Evolutionary conservation across 2,329 filamentous ascomycete species (phyloP).

Genomic region (Seiridium unicorne): DNA sequence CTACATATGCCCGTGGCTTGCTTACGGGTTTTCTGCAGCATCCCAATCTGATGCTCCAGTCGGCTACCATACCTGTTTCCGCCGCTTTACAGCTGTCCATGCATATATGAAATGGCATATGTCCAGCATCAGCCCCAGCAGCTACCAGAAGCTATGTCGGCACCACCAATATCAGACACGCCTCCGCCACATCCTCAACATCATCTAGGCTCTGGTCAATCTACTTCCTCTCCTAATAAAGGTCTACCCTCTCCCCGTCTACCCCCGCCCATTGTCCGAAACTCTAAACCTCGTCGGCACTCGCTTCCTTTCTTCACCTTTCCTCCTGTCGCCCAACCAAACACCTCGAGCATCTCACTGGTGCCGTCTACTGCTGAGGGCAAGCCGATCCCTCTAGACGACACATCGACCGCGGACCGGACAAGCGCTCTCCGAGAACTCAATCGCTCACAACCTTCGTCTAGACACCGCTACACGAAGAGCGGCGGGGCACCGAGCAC

Average conservation of each 20-base stretch:
- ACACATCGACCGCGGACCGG: constrained; percentile 53
- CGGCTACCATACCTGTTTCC: constrained; percentile 6
- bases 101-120: constrained; percentile 16
- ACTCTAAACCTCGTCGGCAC: constrained; percentile 28
- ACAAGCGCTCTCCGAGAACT: constrained; percentile 61
- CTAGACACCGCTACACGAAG: constrained; percentile 54
- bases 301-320: constrained; percentile 45
- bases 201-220: constrained; percentile 10
- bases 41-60: neutral
- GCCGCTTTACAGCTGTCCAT: constrained; percentile 12
- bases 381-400: constrained; percentile 54
- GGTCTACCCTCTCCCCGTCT: neutral
- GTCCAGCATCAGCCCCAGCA: constrained; percentile 11
- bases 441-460: constrained; percentile 54
- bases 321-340: constrained; percentile 45
- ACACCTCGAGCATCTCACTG: constrained; percentile 51
- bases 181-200: constrained; percentile 6
- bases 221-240: constrained; percentile 12
- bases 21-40: constrained; percentile 4
- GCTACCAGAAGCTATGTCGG: constrained; percentile 5
- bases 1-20: neutral
- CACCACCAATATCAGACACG: constrained; percentile 9
- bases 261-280: constrained; percentile 14
- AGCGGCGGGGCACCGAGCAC: constrained; percentile 53
- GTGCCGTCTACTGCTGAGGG: constrained; percentile 55